Evolutionary conservation across 345 rosid genomes (phyloP), one percentile per base, ranked within the genome.

Genomic region (Eucalyptus curtisii): DNA sequence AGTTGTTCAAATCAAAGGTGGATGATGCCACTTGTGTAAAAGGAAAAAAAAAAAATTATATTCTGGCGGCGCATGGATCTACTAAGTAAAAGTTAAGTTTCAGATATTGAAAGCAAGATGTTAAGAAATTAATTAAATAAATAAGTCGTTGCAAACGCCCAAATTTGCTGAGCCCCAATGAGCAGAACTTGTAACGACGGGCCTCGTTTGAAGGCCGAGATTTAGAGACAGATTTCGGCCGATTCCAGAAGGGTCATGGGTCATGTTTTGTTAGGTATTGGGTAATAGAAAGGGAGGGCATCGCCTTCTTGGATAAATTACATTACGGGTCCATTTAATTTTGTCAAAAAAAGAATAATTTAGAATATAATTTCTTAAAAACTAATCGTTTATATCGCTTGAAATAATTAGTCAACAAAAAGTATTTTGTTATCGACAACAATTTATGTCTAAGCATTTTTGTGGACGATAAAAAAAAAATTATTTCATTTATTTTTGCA

Each of bases 381-480:
- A 66, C 4, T 66, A 66, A 66, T 66, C 0, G 0, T n/a, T 31
- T n/a, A 4, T 31, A 31, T 66, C 5, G 2, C 20, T 31, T 15
- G 5, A 61, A 64, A 33, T 16, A 17, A 68, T 68, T 33, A 68
- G 1, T 68, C 40, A 4, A 5, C 16, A 3, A 17, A 68, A 68
- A 17, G 0, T 15, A 31, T 15, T 16, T 33, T 33, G 10, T 68
- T 68, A 16, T 31, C 44, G 0, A 10, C 2, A 17, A 16, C 0
- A 3, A 33, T 68, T 68, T 33, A 17, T 68, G 4, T 68, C 13
- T 31, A 16, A 16, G 2, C 10, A 68, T 31, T 68, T 31, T 8
- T 0, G 1, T 31, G 79, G 42, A 31, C 3, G 2, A 11, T 14
- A 3, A 64, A 64, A 27, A 27, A 14, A 55, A 55, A 55, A 4